Conservation (phyloP, 1,284 basidiomycete species). For the Cutaneotrichosporon sp. region DNA sequence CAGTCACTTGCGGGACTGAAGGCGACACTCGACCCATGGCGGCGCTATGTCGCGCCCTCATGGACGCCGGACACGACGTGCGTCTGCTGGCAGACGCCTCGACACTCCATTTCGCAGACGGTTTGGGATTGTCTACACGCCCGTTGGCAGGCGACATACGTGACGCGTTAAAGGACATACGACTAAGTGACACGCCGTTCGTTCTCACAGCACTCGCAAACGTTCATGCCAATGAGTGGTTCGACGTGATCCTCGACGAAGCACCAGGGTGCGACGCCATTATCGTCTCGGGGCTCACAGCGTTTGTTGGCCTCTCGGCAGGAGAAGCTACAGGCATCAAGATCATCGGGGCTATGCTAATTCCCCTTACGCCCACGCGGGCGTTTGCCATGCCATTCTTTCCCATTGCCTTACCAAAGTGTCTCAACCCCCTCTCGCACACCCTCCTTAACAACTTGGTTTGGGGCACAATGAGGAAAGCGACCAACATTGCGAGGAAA, state of each 20-base stretch:
- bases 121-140: background rate
- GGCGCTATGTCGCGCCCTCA: slow-evolving; percentile 8
- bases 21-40: slow-evolving; percentile 5
- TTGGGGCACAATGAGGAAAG: background rate
- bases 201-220: background rate
- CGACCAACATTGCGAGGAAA: background rate
- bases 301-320: slow-evolving; percentile 3
- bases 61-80: slow-evolving; percentile 5
- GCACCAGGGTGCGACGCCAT: slow-evolving; percentile 2
- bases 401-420: background rate
- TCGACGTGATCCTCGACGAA: background rate
- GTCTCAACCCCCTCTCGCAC: slow-evolving; percentile 1
- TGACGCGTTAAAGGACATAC: background rate
- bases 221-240: background rate
- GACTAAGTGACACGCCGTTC: background rate
- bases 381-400: background rate
- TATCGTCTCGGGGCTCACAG: background rate
- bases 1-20: slow-evolving; percentile 4
- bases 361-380: slow-evolving; percentile 5
- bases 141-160: slow-evolving; percentile 2
- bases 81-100: slow-evolving; percentile 5
- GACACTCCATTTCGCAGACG: background rate
- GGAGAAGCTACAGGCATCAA: background rate
- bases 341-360: slow-evolving; percentile 1
- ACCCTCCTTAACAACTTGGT: background rate